Percentiles rank a stretch among this genome's conserved stretches.
These are phyloP conservation scores for Magnaporthiopsis rhizophila DNA, from an alignment of 2,329 filamentous ascomycete species.

Conservation along the genomic window DNA sequence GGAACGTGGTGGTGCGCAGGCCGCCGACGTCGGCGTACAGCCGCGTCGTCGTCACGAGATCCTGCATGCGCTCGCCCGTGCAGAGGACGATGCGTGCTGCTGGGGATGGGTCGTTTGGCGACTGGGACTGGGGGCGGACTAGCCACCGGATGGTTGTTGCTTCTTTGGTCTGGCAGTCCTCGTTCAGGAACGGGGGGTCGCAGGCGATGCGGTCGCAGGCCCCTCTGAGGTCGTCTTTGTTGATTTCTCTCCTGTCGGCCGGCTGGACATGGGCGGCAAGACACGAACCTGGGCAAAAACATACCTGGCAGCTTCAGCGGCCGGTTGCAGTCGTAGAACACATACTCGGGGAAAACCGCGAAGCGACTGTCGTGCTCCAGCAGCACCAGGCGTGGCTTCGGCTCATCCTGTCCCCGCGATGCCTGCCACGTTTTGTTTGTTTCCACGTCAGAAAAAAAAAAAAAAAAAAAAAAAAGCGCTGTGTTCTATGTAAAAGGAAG, in stretches of 20 bases:
- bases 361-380: conserved; percentile 72
- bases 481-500: no score
- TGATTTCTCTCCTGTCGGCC: no score
- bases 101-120: not conserved
- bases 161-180: conserved; percentile 75
- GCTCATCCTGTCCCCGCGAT: conserved; percentile 17
- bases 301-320: conserved; percentile 57
- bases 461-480: not conserved
- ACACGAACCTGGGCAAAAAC: conserved; percentile 8
- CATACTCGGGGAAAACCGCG: conserved; percentile 63
- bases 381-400: conserved; percentile 52
- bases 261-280: no score
- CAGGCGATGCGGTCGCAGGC: conserved; percentile 61
- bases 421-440: not conserved
- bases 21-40: conserved; percentile 53
- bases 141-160: conserved; percentile 72
- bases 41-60: conserved; percentile 45
- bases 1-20: conserved; percentile 57
- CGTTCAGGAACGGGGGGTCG: conserved; percentile 72
- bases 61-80: conserved; percentile 70
- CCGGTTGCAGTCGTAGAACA: conserved; percentile 65
- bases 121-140: conserved; percentile 30
- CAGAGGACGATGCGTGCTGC: conserved; percentile 51
- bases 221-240: conserved; percentile 43
- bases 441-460: not conserved